Conservation (phyloP, 192 early-diverging fungal genomes). For the Entomortierella beljakovae region DNA sequence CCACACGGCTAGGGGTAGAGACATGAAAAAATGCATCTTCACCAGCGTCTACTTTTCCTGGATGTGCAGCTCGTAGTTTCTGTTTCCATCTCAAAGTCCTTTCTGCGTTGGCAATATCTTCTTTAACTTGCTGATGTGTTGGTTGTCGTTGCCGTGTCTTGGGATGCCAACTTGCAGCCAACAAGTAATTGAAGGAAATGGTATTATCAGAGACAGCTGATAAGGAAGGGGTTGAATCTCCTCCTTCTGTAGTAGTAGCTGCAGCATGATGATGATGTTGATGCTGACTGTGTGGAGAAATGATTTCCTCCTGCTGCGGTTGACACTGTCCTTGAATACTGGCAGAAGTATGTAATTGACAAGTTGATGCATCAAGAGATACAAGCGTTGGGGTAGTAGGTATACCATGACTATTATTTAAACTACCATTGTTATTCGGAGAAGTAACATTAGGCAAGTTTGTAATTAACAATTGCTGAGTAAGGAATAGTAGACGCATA, state of each 20-base stretch:
- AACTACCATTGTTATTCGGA: neutral
- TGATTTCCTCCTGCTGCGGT: slow-evolving; percentile 8
- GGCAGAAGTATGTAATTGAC: slow-evolving; percentile 14
- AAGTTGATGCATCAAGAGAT: slow-evolving; percentile 14
- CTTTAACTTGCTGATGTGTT: slow-evolving; percentile 7
- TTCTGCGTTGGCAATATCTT: slow-evolving; percentile 20
- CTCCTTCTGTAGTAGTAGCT: neutral
- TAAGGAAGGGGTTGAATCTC: neutral
- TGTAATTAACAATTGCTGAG: slow-evolving; percentile 31
- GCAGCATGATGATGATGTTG: neutral
- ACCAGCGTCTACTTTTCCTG: slow-evolving; percentile 68
- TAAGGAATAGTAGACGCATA: slow-evolving; percentile 30
- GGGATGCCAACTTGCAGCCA: slow-evolving; percentile 47
- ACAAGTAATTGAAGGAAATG: slow-evolving; percentile 41
- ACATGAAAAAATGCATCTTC: slow-evolving; percentile 73
- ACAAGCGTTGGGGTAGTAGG: slow-evolving; percentile 24
- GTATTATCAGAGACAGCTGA: slow-evolving; percentile 4
- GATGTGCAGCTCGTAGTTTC: slow-evolving; percentile 21
- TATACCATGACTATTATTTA: neutral
- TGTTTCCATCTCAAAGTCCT: slow-evolving; percentile 19
- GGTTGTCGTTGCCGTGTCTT: slow-evolving; percentile 21
- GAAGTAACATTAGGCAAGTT: neutral
- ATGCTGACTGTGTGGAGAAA: slow-evolving; percentile 6
- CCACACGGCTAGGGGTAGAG: slow-evolving; percentile 60
- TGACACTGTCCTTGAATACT: slow-evolving; percentile 5